Base-by-base conservation (phyloP, 2,329 filamentous ascomycete genomes). In the Fusarium redolens region DNA sequence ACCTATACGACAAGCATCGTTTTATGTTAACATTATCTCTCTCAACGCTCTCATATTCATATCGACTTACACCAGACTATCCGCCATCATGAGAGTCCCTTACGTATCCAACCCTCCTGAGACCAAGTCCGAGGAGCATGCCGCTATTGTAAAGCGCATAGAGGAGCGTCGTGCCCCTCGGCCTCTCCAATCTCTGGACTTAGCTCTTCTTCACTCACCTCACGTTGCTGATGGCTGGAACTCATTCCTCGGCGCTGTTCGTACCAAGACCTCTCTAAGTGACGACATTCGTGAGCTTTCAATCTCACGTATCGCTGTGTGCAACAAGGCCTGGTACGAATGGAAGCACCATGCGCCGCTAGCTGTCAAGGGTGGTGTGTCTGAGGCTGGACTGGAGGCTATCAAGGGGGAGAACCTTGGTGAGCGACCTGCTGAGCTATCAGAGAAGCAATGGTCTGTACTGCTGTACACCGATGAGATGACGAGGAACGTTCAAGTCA, bases 261-360 rank as follows among this genome's bases (percentile, higher is more conserved):
- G 90, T 72, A 90, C 88, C 45, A 82, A 83, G 71, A 88, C 88
- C 30, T 79, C 77, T 7, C 77, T 92, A 10, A 61, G 82, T 7
- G 86, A 85, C 54, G 86, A 88, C 74, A 78, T 94, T 59, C 90
- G 93, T 73, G 94, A 97, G 84, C 85, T 95, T 22, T 92, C 93
- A 73, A 95, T 97, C 75, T 94, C 90, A 77, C 89, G 94, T 54
- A 92, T 97, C 18, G 94, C 94, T 17, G 91, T 92, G 20, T 88
- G 94, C 76, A 97, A 97, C 82, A 82, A 87, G 22, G 94, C 94
- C 4, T 94, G 92, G 90, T 97, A 95, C 81, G 94, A 97, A 81
- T 97, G 93, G 94, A 88, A 84, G 40, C 89, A 93, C 61, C 94
- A 97, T 79, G 91, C 91, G 20, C 93, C 93, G 3, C 85, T 96